Base-by-base conservation (phyloP, 148 eudicot genomes). In the Rhododendron griersonianum region DNA sequence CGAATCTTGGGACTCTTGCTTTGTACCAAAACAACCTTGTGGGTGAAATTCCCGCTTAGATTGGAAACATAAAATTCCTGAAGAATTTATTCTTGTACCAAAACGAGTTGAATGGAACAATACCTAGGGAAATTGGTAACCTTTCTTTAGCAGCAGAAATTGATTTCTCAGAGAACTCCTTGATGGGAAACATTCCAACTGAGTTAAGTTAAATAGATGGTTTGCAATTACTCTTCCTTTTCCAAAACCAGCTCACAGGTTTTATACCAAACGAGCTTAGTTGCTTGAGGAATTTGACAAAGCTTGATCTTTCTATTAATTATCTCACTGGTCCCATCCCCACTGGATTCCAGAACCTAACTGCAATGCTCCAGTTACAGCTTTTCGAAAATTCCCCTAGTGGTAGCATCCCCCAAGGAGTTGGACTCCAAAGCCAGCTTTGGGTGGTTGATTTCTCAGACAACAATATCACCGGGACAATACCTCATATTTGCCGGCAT, bases 291-390 rank as follows among this genome's bases (percentile, higher is more conserved):
- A 94, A 93, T 89, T 90, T 97, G 86, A 88, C 90, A 9, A 94
- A 94, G 90, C 93, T 95, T 78, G 99, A 97, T 85, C 93, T 97
- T 67, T 97, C 98, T 7, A 95, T 95, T 80, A 97, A 97, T 86
- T 25, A 78, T 86, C 95, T 95, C 82, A 92, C 94, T 0, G 99
- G 98, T 45, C 84, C 95, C 37, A 95, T 95, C 81, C 99, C 99
- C 35, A 57, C 23, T 71, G 93, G 96, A 50, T 94, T 97, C 1
- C 35, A 33, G 35, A 33, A 33, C 35, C 35, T 33, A 33, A 33
- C 35, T 33, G 35, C 35, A 33, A 33, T 33, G 35, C 35, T 33
- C 35, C 35, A 33, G 35, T 33, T 33, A 33, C 35, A 33, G 35
- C 35, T 33, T 33, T 33, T 33, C 35, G 35, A 33, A 33, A 33